Conservation (phyloP, 2,329 filamentous ascomycete genomes). For the Cryphonectria naterciae region DNA sequence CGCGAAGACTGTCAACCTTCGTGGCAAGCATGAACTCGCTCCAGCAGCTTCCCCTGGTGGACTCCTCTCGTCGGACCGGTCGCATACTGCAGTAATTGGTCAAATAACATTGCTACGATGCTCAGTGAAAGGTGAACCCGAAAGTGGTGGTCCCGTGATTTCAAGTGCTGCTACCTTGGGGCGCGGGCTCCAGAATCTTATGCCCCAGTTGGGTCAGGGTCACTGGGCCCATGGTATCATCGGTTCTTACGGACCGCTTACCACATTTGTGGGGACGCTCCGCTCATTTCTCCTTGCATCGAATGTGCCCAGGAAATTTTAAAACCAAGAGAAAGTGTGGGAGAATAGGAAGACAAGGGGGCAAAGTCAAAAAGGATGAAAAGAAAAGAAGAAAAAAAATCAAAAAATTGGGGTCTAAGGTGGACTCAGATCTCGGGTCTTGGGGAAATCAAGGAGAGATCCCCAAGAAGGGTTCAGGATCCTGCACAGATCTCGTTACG, state of each 20-base stretch:
- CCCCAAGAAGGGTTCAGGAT: background rate
- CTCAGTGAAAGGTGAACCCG: background rate
- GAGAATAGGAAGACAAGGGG: background rate
- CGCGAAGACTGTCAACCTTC: background rate
- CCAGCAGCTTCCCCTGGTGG: background rate
- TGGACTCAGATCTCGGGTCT: constrained; percentile 2
- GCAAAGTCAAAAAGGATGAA: background rate
- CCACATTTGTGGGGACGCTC: background rate
- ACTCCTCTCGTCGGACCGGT: background rate
- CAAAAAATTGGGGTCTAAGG: background rate
- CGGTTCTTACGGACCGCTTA: constrained; percentile 1
- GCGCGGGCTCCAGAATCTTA: background rate
- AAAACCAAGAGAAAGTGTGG: too few relatives aligned
- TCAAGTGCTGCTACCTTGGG: background rate
- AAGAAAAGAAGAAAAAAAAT: background rate
- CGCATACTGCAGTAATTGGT: background rate
- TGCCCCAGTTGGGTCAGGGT: background rate
- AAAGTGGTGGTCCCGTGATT: background rate
- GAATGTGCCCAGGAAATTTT: background rate
- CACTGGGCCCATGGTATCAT: constrained; percentile 1
- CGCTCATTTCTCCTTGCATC: background rate
- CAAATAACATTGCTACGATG: background rate
- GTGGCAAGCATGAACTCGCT: constrained; percentile 3
- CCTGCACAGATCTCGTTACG: constrained; percentile 4
- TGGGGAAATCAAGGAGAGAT: background rate